phyloP scores from a whole-genome alignment of 2,329 filamentous ascomycete genomes.

The Cryphonectria parasitica region DNA sequence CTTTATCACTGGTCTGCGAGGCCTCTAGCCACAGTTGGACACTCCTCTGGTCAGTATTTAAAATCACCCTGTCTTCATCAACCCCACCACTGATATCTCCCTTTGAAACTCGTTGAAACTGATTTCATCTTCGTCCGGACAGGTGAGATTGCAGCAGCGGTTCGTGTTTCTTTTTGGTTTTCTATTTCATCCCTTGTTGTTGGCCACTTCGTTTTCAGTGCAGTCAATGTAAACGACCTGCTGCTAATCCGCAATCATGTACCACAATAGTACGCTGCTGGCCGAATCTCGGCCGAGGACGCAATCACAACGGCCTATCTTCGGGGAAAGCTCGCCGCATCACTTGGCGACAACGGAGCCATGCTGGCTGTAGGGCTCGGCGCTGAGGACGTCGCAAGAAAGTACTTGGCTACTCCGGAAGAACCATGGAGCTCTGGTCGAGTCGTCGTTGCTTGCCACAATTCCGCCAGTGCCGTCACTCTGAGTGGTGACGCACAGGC shows the following conservation, averaged over 20 bases:
- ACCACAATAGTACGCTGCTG: conserved; percentile 2
- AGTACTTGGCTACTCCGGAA: background rate
- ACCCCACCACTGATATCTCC: too few relatives aligned
- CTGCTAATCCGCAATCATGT: too few relatives aligned
- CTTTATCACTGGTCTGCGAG: conserved; percentile 9
- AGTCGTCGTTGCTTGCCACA: conserved; percentile 47
- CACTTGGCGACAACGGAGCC: background rate
- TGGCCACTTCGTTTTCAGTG: background rate
- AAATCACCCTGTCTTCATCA: too few relatives aligned
- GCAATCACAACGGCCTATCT: conserved; percentile 12
- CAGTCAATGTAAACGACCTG: too few relatives aligned
- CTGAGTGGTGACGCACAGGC: conserved; percentile 42
- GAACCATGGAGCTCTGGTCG: background rate
- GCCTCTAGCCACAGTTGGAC: conserved; percentile 19
- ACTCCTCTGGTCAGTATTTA: conserved; percentile 16
- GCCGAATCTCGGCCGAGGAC: background rate
- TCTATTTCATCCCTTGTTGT: too few relatives aligned
- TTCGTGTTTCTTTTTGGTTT: too few relatives aligned
- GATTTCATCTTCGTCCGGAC: background rate
- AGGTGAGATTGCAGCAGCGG: too few relatives aligned
- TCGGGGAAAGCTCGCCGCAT: background rate
- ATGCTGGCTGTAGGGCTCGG: conserved; percentile 27
- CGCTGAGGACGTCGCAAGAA: background rate
- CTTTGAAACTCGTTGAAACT: too few relatives aligned
- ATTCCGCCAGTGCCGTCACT: conserved; percentile 47